Evolutionary conservation across 345 rosid species (phyloP).

Genomic region (Eucalyptus cloeziana): DNA sequence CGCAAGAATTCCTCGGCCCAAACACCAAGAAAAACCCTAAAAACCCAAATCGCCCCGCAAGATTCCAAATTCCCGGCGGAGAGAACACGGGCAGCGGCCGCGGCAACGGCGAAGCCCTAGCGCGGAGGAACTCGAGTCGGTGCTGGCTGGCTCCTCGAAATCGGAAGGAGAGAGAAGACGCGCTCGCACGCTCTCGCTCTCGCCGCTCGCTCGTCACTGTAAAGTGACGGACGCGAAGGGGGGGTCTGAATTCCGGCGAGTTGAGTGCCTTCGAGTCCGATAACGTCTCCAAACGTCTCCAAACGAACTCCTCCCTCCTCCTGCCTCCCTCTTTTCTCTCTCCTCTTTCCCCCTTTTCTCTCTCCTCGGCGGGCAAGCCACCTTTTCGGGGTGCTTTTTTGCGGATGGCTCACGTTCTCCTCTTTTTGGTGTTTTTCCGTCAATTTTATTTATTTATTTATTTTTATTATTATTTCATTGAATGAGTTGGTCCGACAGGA

Average conservation of each 20-base stretch:
- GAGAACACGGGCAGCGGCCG: background rate
- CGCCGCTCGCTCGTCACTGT: background rate
- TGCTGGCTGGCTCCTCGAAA: background rate
- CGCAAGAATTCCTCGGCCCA: background rate
- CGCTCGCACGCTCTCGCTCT: background rate
- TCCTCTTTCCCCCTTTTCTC: constrained; percentile 5
- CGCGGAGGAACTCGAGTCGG: background rate
- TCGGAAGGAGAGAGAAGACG: background rate
- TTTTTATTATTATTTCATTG: background rate
- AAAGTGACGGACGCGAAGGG: constrained; percentile 53
- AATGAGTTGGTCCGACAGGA: constrained; percentile 7
- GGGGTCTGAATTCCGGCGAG: constrained; percentile 59
- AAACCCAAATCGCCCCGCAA: background rate
- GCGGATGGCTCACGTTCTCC: constrained; percentile 44
- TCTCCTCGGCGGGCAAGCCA: constrained; percentile 11
- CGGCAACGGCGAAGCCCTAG: background rate
- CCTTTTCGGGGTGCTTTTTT: constrained; percentile 17
- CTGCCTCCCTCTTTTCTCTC: constrained; percentile 10
- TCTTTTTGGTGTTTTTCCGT: background rate
- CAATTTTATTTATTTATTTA: too few relatives aligned
- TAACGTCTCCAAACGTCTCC: constrained; percentile 79
- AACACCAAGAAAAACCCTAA: background rate
- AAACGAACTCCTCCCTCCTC: constrained; percentile 21
- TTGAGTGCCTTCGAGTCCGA: constrained; percentile 61
- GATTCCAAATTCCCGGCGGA: background rate